Percentiles rank a stretch among this genome's conserved stretches.
These are phyloP conservation scores for Pseudonectria foliicola DNA, from an alignment of 2,329 filamentous ascomycete species.

Conservation along the genomic window DNA sequence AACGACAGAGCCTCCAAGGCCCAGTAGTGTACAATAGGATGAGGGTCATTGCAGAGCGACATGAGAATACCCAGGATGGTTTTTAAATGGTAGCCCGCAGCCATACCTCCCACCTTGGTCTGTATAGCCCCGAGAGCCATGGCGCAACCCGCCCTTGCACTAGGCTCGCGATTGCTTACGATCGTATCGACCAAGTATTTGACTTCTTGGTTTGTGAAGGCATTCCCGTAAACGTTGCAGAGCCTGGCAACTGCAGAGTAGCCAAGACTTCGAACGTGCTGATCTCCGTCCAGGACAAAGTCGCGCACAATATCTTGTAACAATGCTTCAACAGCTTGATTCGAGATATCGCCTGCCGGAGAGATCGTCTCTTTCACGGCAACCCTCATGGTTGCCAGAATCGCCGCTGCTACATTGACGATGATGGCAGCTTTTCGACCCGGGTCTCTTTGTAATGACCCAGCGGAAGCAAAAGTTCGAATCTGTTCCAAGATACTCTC, in stretches of 20 bases:
- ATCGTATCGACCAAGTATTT: slow-evolving; percentile 92
- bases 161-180: slow-evolving; percentile 86
- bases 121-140: slow-evolving; percentile 91
- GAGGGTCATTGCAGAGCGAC: slow-evolving; percentile 91
- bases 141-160: slow-evolving; percentile 86
- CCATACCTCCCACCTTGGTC: slow-evolving; percentile 94
- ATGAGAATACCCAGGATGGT: slow-evolving; percentile 97
- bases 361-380: slow-evolving; percentile 73
- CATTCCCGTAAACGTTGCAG: slow-evolving; percentile 76
- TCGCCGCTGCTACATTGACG: slow-evolving; percentile 79
- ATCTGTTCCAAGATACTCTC: slow-evolving; percentile 95
- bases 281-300: slow-evolving; percentile 76
- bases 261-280: slow-evolving; percentile 77
- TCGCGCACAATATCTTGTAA: slow-evolving; percentile 66
- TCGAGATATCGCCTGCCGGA: slow-evolving; percentile 64
- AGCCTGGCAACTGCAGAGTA: slow-evolving; percentile 80
- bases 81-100: slow-evolving; percentile 90
- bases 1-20: slow-evolving; percentile 80
- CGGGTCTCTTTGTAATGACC: slow-evolving; percentile 72
- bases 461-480: slow-evolving; percentile 77
- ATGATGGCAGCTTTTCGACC: slow-evolving; percentile 85
- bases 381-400: slow-evolving; percentile 75
- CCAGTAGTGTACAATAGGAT: slow-evolving; percentile 94
- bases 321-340: slow-evolving; percentile 71
- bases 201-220: slow-evolving; percentile 83